Evolutionary conservation across 441 rosid species (phyloP).

Genomic region (Eruca vesicaria): DNA sequence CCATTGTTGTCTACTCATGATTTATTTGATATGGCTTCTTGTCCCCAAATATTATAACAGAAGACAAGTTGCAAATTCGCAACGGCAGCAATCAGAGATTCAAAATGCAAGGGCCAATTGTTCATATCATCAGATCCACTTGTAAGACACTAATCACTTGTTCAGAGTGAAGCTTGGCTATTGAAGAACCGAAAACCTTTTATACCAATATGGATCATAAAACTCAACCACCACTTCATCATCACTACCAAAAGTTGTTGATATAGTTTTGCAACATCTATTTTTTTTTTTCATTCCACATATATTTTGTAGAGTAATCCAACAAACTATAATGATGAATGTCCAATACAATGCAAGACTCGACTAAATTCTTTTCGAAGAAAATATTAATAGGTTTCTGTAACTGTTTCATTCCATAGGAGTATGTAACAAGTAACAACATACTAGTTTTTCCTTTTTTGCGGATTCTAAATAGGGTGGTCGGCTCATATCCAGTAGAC

Average conservation of each 20-base stretch:
- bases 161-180: background rate
- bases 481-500: too few relatives aligned
- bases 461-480: too few relatives aligned
- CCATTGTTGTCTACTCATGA: background rate
- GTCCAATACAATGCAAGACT: background rate
- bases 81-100: constrained; percentile 17
- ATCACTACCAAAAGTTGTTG: background rate
- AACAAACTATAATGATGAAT: background rate
- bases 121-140: constrained; percentile 7
- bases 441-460: too few relatives aligned
- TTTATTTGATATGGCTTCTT: background rate
- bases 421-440: background rate
- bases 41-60: background rate
- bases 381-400: background rate
- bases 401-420: background rate
- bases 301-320: background rate
- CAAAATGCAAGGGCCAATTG: constrained; percentile 12
- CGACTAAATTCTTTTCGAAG: background rate
- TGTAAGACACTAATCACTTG: background rate
- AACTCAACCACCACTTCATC: background rate
- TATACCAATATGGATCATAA: background rate
- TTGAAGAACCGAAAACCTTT: background rate
- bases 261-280: background rate
- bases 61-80: constrained; percentile 16
- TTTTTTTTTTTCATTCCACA: background rate